phyloP scores from a whole-genome alignment of 495 filamentous ascomycete species.

The Aspergillus biplanus region DNA sequence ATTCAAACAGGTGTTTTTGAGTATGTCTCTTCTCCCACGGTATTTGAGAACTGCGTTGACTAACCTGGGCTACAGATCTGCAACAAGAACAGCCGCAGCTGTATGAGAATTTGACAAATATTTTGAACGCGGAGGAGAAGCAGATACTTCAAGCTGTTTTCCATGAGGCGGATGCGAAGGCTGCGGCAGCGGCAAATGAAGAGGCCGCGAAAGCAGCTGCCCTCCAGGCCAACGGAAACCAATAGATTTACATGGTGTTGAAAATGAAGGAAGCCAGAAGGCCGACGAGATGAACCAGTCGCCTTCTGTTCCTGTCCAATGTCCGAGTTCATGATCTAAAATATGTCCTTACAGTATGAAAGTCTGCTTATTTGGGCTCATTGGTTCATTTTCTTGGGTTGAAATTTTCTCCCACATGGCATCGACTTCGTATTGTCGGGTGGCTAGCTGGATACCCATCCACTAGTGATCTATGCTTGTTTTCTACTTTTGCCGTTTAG shows the following conservation, averaged over 20 bases:
- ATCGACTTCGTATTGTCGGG: constrained; percentile 1
- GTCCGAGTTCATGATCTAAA: constrained; percentile 21
- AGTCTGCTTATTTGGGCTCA: constrained; percentile 8
- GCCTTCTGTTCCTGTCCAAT: constrained; percentile 12
- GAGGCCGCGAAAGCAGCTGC: constrained; percentile 38
- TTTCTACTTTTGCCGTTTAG: constrained; percentile 5
- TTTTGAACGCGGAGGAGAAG: constrained; percentile 80
- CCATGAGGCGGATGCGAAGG: constrained; percentile 74
- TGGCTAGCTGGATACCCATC: constrained; percentile 18
- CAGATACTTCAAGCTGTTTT: constrained; percentile 77
- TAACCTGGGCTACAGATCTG: constrained; percentile 61
- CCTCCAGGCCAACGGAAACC: constrained; percentile 43
- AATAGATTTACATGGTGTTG: constrained; percentile 29
- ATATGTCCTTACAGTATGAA: constrained; percentile 14
- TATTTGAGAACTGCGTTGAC: constrained; percentile 5
- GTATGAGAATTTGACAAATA: constrained; percentile 77
- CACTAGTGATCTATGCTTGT: constrained; percentile 1
- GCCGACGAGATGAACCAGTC: constrained; percentile 27
- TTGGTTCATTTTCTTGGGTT: constrained; percentile 2
- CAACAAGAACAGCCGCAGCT: constrained; percentile 90
- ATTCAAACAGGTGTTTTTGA: constrained; percentile 78
- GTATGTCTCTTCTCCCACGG: constrained; percentile 57
- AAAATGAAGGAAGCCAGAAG: constrained; percentile 11
- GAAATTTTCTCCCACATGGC: constrained; percentile 9
- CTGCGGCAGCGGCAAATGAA: constrained; percentile 42